phyloP scores from a whole-genome alignment of 768 basidiomycete genomes.

The Lentinula edodes region DNA sequence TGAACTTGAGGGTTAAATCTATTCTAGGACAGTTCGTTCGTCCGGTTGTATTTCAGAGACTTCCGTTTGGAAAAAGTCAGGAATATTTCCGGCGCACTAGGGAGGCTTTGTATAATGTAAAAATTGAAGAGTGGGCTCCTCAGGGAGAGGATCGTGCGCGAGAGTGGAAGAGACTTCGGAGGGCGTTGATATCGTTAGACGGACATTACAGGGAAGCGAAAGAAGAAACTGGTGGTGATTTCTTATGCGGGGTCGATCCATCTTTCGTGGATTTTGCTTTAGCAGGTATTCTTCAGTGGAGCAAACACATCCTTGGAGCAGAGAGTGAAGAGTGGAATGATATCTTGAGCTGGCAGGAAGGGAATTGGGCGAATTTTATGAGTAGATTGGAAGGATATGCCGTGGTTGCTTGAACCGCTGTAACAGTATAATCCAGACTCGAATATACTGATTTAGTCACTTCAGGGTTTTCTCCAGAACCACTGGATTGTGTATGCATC shows the following conservation, averaged over 20 bases:
- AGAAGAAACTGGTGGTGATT: constrained; percentile 15
- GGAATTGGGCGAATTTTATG: constrained; percentile 21
- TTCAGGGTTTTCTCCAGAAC: no score
- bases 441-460: no score
- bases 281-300: constrained; percentile 19
- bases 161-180: constrained; percentile 23
- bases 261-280: constrained; percentile 26
- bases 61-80: constrained; percentile 25
- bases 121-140: constrained; percentile 26
- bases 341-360: constrained; percentile 21
- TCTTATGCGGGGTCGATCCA: constrained; percentile 19
- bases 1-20: neutral
- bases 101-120: constrained; percentile 19
- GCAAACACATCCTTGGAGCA: constrained; percentile 15
- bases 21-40: constrained; percentile 11
- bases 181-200: constrained; percentile 16
- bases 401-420: neutral
- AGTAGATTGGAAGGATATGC: constrained; percentile 18
- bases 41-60: constrained; percentile 12
- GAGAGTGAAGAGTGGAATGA: constrained; percentile 25
- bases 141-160: constrained; percentile 19
- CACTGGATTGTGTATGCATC: no score
- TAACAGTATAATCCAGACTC: no score
- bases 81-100: constrained; percentile 31
- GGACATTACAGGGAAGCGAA: constrained; percentile 11